Base-by-base conservation (phyloP, 2,329 filamentous ascomycete species). In the Aspergillus novoparasiticus region DNA sequence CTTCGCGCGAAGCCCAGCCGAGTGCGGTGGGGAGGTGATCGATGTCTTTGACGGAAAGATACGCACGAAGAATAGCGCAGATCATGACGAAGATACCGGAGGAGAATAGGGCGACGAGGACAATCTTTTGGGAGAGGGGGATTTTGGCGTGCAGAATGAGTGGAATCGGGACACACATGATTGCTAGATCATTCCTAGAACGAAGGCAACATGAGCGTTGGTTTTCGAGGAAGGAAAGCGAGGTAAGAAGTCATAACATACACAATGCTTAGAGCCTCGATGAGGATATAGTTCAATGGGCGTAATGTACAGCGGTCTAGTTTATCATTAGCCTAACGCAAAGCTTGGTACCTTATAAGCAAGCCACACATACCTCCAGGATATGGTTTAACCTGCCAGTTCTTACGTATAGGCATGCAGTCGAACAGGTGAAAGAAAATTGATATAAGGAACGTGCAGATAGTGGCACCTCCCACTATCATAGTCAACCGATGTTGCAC, bases 61-160 rank as follows among this genome's bases (percentile, higher is more conserved):
- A 68, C 6, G 68, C 65, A 28, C 68, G 66, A 11, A 70, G 66
- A 30, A 66, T 30, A 8, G 66, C 60, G 50, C 58, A 60, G n/a
- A 70, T 60, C 66, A 70, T 68, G 57, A 69, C 61, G 57, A 68
- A 69, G 21, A 70, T 61, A 8, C 65, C 66, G 11, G 65, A 69
- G n/a, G 60, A 67, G 50, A 69, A 68, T 16, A 70, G 56, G 14
- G 55, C n/a, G 36, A 30, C 28, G 3, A 70, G 61, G 16, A 69
- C 57, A 28, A 68, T 19, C 34, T 70, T 70, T 46, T 66, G 68
- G 5, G 55, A 58, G 3, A 53, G 4, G 4, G 64, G 61, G 21
- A 70, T 65, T 62, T 63, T 60, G 36, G 61, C 66, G 8, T 48
- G 53, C 21, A 68, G 41, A 41, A 70, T 57, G 12, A 70, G 53